Base-by-base conservation (phyloP, 352 stramenopile species). In the Bremia lactucae region DNA sequence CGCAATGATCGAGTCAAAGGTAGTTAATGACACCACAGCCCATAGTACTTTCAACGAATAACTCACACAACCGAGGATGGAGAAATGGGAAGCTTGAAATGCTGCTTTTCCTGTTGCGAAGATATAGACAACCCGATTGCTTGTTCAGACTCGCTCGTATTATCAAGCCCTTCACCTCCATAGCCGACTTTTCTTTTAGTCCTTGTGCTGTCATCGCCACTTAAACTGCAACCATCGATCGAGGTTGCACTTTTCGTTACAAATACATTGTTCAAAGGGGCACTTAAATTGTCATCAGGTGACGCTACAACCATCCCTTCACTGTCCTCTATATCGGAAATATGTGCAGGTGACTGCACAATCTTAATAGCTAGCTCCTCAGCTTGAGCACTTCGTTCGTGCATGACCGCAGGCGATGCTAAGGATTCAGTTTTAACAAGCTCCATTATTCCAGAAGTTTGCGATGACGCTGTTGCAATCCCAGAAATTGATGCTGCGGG, bases 21-120 rank as follows among this genome's bases (percentile, higher is more conserved):
- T n/a, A n/a, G n/a, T n/a, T n/a, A n/a, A n/a, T n/a, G n/a, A n/a
- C n/a, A n/a, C n/a, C n/a, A n/a, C n/a, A n/a, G n/a, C n/a, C n/a
- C n/a, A n/a, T n/a, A n/a, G n/a, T n/a, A n/a, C n/a, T n/a, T n/a
- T n/a, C n/a, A n/a, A n/a, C n/a, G n/a, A n/a, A n/a, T n/a, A n/a
- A n/a, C 58, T 83, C 62, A 85, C 34, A 86, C 70, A 8, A 77
- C 57, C 3, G 72, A 65, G 1, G 75, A 84, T 22, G 72, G 71
- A 10, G 75, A 76, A 25, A 70, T 42, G 31, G 65, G 24, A 19
- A 60, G 37, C 31, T 59, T 67, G 36, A 66, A 65, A n/a, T n/a
- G n/a, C 29, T 78, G 72, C 42, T 80, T 31, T 43, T 66, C 59
- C 41, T 59, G 68, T 46, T 64, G 57, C 6, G 52, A 51, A 26